phyloP scores from a whole-genome alignment of 331 rosid species.

The Pyrus hybrid region DNA sequence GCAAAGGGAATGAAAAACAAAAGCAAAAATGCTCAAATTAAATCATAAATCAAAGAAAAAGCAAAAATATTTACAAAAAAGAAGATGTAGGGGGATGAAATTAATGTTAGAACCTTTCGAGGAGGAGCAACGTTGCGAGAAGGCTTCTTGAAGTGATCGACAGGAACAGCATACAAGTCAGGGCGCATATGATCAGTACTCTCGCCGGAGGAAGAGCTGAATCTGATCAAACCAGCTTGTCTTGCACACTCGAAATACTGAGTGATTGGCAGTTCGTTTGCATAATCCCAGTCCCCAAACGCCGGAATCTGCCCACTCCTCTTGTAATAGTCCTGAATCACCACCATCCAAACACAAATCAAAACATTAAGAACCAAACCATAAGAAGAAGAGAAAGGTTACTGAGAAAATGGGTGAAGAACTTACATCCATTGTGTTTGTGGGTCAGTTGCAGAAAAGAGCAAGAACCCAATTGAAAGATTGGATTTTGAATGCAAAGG shows the following conservation, averaged over 20 bases:
- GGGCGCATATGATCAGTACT: conserved; percentile 25
- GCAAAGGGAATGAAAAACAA: not conserved
- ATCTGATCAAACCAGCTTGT: conserved; percentile 73
- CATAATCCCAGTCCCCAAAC: conserved; percentile 86
- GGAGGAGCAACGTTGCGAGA: conserved; percentile 8
- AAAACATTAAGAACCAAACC: not conserved
- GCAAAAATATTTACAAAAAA: not conserved
- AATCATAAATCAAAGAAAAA: not conserved
- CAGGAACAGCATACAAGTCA: conserved; percentile 44
- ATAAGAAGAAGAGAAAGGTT: not conserved
- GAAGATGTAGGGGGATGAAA: not conserved
- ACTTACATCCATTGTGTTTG: conserved; percentile 20
- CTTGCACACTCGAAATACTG: conserved; percentile 85
- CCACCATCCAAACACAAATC: not conserved
- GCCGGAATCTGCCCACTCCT: conserved; percentile 86
- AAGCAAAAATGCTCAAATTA: not conserved
- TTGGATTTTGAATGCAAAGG: not conserved
- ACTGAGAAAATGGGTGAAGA: not conserved
- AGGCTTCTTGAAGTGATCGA: conserved; percentile 38
- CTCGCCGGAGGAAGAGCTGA: conserved; percentile 76
- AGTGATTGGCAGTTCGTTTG: conserved; percentile 75
- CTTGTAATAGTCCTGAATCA: conserved; percentile 31
- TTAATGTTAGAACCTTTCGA: conserved; percentile 33
- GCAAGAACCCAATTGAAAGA: not conserved
- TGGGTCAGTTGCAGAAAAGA: not conserved